phyloP scores from a whole-genome alignment of 768 basidiomycete genomes.

The Suillus decipiens region DNA sequence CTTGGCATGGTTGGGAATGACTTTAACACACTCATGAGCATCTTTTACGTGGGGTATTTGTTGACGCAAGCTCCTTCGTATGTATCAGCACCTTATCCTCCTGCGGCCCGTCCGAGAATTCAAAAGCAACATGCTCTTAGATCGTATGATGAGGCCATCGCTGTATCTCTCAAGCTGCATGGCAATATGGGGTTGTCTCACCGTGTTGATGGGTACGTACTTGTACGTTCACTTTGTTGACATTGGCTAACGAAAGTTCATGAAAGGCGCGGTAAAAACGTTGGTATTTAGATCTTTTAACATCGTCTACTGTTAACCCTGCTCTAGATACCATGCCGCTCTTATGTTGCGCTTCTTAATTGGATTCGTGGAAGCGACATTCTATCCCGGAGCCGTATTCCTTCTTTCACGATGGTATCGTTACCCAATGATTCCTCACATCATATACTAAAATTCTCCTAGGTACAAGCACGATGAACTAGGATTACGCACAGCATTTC shows the following conservation, averaged over 20 bases:
- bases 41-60: conserved; percentile 70
- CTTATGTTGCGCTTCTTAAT: conserved; percentile 73
- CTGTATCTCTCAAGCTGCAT: conserved; percentile 64
- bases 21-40: conserved; percentile 66
- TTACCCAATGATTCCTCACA: background rate
- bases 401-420: conserved; percentile 62
- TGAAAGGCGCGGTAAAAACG: conserved; percentile 37
- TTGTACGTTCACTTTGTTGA: background rate
- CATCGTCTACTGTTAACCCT: background rate
- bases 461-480: conserved; percentile 66
- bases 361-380: conserved; percentile 68
- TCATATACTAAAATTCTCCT: background rate
- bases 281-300: conserved; percentile 18
- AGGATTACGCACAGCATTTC: conserved; percentile 62
- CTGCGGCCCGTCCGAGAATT: background rate
- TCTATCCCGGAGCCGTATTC: conserved; percentile 68
- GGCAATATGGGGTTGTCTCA: conserved; percentile 68
- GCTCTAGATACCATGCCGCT: conserved; percentile 53
- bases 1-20: conserved; percentile 60
- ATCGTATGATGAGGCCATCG: conserved; percentile 64
- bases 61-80: conserved; percentile 76
- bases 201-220: conserved; percentile 47
- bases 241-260: background rate
- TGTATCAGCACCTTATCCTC: conserved; percentile 22
- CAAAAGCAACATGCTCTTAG: conserved; percentile 65